Evolutionary conservation across 148 eudicot genomes (phyloP).

Genomic region (Camellia japonica): DNA sequence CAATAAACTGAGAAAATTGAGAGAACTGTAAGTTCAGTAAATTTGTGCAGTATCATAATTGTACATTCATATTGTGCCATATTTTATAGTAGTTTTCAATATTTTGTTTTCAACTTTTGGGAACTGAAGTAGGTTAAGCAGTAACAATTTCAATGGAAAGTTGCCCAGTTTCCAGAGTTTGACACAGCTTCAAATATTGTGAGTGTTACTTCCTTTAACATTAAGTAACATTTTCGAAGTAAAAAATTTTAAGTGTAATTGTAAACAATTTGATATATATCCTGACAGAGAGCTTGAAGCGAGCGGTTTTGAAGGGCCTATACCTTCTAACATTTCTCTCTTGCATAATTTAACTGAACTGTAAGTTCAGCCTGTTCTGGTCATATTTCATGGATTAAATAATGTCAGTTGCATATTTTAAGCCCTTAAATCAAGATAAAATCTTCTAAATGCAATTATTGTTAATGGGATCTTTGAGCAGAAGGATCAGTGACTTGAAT

Average conservation of each 20-base stretch:
- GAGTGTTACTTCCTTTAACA: constrained; percentile 19
- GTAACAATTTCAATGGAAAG: constrained; percentile 52
- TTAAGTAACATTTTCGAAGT: not conserved
- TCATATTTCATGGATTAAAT: not conserved
- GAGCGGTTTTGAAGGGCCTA: constrained; percentile 68
- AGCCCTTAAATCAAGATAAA: not conserved
- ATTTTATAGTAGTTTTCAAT: not conserved
- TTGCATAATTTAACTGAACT: constrained; percentile 39
- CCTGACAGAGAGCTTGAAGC: constrained; percentile 57
- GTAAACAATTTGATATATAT: not conserved
- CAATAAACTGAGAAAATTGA: constrained; percentile 35
- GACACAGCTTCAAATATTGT: constrained; percentile 47
- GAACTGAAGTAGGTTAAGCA: constrained; percentile 45
- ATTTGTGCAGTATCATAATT: not conserved
- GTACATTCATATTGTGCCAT: not conserved
- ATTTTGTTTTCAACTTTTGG: not conserved
- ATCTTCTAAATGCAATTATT: not conserved
- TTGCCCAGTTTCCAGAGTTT: constrained; percentile 45
- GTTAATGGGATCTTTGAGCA: constrained; percentile 26
- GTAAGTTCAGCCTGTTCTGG: constrained; percentile 34
- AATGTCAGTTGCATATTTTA: not conserved
- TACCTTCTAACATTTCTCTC: constrained; percentile 55
- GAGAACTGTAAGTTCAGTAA: constrained; percentile 44
- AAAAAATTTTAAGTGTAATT: not conserved
- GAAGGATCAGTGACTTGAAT: constrained; percentile 56